These are phyloP conservation scores for Kodamaea neixiangensis DNA, from an alignment of 805 yeast species.

Conservation along the genomic window DNA sequence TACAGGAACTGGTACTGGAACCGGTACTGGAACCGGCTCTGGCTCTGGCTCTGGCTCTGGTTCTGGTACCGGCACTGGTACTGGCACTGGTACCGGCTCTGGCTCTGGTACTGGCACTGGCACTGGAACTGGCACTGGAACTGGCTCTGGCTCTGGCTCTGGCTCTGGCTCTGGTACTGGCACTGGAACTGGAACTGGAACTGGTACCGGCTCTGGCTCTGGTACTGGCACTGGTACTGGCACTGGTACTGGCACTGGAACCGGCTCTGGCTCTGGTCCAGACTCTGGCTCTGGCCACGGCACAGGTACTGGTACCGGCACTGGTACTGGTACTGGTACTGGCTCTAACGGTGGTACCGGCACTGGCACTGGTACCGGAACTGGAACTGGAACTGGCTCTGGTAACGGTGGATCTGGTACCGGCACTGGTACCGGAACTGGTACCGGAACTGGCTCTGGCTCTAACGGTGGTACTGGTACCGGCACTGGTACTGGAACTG, in stretches of 20 bases:
- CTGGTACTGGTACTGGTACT: slow-evolving; percentile 3
- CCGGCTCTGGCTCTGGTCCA: background rate
- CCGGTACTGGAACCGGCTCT: background rate
- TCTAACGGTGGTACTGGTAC: slow-evolving; percentile 4
- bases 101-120: background rate
- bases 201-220: background rate
- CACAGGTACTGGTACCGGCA: slow-evolving; percentile 1
- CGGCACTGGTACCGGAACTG: background rate
- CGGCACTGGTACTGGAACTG: slow-evolving; percentile 1
- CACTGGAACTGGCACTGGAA: slow-evolving; percentile 1
- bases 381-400: background rate
- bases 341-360: slow-evolving; percentile 4
- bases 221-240: background rate
- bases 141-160: background rate
- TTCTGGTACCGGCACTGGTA: background rate
- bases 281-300: background rate
- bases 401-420: background rate
- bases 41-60: background rate
- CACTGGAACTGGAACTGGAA: background rate
- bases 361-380: slow-evolving; percentile 1
- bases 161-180: background rate
- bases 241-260: slow-evolving; percentile 1
- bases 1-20: background rate
- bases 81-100: background rate
- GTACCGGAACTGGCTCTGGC: background rate